Conservation (phyloP, 73 alveolate species). For the Tetrahymena borealis region DNA sequence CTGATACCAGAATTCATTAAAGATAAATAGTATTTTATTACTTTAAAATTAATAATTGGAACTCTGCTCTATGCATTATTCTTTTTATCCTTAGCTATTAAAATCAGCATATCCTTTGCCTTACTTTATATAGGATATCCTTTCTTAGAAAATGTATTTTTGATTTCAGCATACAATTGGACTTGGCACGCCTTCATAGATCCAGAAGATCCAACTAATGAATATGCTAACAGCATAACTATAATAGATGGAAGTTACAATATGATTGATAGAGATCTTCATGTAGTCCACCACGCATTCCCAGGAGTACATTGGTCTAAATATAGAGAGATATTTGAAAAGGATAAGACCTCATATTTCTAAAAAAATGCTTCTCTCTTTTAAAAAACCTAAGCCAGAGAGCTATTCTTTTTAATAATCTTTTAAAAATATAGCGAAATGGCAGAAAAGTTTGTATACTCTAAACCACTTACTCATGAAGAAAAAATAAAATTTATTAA, state of each 20-base stretch:
- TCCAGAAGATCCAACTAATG: neutral
- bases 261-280: neutral
- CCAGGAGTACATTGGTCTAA: neutral
- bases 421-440: neutral
- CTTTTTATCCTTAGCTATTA: neutral
- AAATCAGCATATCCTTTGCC: neutral
- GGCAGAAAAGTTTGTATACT: neutral
- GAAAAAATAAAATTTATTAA: neutral
- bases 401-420: neutral
- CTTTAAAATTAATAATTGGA: neutral
- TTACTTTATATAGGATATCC: neutral
- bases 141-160: neutral
- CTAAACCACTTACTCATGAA: neutral
- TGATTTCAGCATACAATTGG: neutral
- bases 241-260: neutral
- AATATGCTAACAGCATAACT: neutral
- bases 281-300: neutral
- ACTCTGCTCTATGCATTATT: neutral
- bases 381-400: neutral
- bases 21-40: neutral
- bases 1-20: neutral
- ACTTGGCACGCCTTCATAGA: neutral
- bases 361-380: neutral
- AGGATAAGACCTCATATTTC: neutral
- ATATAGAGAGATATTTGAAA: neutral